phyloP scores from a whole-genome alignment of 768 basidiomycete genomes.

The Lactarius psammicola region DNA sequence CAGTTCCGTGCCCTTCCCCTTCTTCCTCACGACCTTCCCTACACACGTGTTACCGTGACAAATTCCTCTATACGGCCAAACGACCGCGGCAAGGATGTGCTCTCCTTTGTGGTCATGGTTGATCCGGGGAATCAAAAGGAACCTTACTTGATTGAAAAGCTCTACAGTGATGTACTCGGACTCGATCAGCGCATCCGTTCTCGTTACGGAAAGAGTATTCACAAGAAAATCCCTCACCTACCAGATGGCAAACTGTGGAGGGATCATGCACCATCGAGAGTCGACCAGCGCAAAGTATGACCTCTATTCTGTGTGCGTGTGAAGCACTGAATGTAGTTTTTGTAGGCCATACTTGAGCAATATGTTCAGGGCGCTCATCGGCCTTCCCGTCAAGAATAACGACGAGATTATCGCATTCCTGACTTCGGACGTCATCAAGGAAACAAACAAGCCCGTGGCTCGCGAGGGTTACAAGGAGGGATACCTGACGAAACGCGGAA shows the following conservation, averaged over 20 bases:
- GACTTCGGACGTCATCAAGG: slow-evolving; percentile 82
- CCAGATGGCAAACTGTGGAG: slow-evolving; percentile 95
- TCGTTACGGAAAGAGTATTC: slow-evolving; percentile 55
- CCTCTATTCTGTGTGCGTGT: slow-evolving; percentile 4
- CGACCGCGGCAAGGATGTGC: slow-evolving; percentile 86
- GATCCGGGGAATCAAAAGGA: slow-evolving; percentile 70
- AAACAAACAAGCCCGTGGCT: slow-evolving; percentile 71
- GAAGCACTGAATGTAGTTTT: slow-evolving; percentile 21
- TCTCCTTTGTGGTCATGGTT: slow-evolving; percentile 82
- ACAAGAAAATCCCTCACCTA: slow-evolving; percentile 74
- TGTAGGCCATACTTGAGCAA: slow-evolving; percentile 70
- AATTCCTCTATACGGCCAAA: slow-evolving; percentile 86
- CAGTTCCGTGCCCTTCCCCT: slow-evolving; percentile 74
- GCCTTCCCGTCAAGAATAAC: slow-evolving; percentile 82
- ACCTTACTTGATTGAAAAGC: slow-evolving; percentile 84
- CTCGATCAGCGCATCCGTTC: slow-evolving; percentile 76
- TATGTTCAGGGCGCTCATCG: slow-evolving; percentile 84
- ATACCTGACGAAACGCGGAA: slow-evolving; percentile 92
- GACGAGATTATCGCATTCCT: slow-evolving; percentile 90
- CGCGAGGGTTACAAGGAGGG: slow-evolving; percentile 90
- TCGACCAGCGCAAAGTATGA: slow-evolving; percentile 91
- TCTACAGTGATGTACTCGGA: slow-evolving; percentile 89
- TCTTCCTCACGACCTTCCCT: slow-evolving; percentile 66
- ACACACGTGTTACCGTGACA: slow-evolving; percentile 67
- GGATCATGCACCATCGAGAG: slow-evolving; percentile 95